These are phyloP conservation scores for Phytophthora palmivora DNA, from an alignment of 352 stramenopile genomes.

Conservation along the genomic window DNA sequence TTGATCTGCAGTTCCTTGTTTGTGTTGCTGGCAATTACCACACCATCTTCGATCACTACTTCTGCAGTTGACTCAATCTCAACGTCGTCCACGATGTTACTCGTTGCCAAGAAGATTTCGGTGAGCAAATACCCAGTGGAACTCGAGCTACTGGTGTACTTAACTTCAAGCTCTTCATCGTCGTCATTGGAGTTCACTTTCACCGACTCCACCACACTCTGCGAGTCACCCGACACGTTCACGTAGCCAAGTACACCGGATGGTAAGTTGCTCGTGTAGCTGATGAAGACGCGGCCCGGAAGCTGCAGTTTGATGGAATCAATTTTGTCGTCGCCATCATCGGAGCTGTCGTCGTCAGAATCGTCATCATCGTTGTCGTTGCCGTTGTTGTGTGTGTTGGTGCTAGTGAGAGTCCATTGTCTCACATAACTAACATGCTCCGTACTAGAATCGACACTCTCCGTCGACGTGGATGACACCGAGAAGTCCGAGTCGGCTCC, in stretches of 20 bases:
- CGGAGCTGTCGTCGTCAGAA: slow-evolving; percentile 25
- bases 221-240: slow-evolving; percentile 36
- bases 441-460: slow-evolving; percentile 25
- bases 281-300: slow-evolving; percentile 34
- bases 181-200: slow-evolving; percentile 26
- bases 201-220: slow-evolving; percentile 26
- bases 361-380: slow-evolving; percentile 22
- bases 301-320: slow-evolving; percentile 36
- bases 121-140: slow-evolving; percentile 31
- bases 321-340: slow-evolving; percentile 33
- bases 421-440: slow-evolving; percentile 30
- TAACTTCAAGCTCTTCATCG: slow-evolving; percentile 33
- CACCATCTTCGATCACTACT: slow-evolving; percentile 32
- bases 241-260: slow-evolving; percentile 37
- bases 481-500: slow-evolving; percentile 31
- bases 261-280: slow-evolving; percentile 24
- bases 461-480: slow-evolving; percentile 22
- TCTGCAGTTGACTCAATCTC: slow-evolving; percentile 27
- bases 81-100: slow-evolving; percentile 29
- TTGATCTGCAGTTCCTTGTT: slow-evolving; percentile 34
- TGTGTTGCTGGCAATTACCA: slow-evolving; percentile 29
- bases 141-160: slow-evolving; percentile 10
- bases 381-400: slow-evolving; percentile 17
- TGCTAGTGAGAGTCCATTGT: slow-evolving; percentile 34
- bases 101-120: slow-evolving; percentile 34